A percentile compares a stretch with the other conserved stretches of the same genome.
Evolutionary conservation across 768 basidiomycete genomes (phyloP).

Genomic region (Neoboletus brunneissimus): DNA sequence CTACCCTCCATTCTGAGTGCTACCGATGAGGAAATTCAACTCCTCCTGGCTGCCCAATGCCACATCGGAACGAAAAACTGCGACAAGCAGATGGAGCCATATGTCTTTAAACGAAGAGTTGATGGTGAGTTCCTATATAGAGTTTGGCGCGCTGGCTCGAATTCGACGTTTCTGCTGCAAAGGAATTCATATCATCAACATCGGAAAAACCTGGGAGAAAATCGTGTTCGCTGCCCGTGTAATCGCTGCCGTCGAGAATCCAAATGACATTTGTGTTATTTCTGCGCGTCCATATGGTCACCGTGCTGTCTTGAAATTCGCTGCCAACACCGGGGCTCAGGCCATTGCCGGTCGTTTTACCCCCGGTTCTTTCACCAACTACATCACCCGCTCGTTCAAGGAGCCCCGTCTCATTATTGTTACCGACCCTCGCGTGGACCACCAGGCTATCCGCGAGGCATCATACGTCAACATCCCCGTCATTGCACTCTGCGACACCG

Average conservation of each 20-base stretch:
- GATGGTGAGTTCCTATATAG: constrained; percentile 66
- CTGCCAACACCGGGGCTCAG: constrained; percentile 96
- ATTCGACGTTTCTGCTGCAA: constrained; percentile 9
- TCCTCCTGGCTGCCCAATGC: constrained; percentile 91
- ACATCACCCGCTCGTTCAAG: constrained; percentile 99
- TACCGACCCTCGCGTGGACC: constrained; percentile 98
- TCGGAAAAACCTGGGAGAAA: constrained; percentile 99
- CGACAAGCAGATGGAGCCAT: constrained; percentile 98
- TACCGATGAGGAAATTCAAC: constrained; percentile 96
- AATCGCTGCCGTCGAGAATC: constrained; percentile 97
- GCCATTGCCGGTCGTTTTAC: constrained; percentile 99
- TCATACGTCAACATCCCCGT: constrained; percentile 99
- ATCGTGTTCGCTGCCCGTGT: constrained; percentile 96
- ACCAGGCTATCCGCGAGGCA: constrained; percentile 99
- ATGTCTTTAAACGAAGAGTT: constrained; percentile 94
- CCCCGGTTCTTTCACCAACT: constrained; percentile 98
- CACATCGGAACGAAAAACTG: constrained; percentile 99
- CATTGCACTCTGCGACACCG: constrained; percentile 98
- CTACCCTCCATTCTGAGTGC: constrained; percentile 90
- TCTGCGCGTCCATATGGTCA: constrained; percentile 98
- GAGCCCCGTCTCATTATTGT: constrained; percentile 98
- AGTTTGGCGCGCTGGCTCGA: constrained; percentile 12
- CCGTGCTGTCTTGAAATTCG: constrained; percentile 98
- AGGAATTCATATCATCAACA: constrained; percentile 97
- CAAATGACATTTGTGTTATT: constrained; percentile 96